Evolutionary conservation across 2,329 filamentous ascomycete genomes (phyloP).

Genomic region (Penicillium griseofulvum): DNA sequence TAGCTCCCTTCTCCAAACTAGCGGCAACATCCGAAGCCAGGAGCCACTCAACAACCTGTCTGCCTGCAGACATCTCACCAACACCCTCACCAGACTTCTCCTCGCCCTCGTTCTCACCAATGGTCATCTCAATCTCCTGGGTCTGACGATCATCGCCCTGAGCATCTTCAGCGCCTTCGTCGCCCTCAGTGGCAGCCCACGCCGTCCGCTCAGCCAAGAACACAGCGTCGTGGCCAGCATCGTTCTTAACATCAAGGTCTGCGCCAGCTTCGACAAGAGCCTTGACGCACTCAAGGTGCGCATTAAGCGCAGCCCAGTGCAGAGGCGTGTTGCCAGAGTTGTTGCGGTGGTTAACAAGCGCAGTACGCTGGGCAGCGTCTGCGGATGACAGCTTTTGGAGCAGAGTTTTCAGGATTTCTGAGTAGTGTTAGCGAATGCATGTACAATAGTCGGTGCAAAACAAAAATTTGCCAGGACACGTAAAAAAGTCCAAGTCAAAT

Average conservation of each 20-base stretch:
- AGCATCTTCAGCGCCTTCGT: constrained; percentile 18
- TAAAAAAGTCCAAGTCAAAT: not conserved
- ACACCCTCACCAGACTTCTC: constrained; percentile 11
- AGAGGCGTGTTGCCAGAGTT: constrained; percentile 83
- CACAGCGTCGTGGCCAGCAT: constrained; percentile 76
- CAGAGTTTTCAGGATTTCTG: constrained; percentile 50
- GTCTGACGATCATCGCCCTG: constrained; percentile 18
- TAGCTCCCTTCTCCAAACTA: constrained; percentile 34
- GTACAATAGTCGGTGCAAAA: no score
- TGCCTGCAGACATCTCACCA: constrained; percentile 34
- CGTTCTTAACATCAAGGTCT: constrained; percentile 74
- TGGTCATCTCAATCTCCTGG: constrained; percentile 27
- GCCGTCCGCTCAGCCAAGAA: constrained; percentile 71
- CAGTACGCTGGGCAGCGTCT: constrained; percentile 19
- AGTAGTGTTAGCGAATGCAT: not conserved
- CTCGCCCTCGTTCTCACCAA: constrained; percentile 21
- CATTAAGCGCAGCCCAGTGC: constrained; percentile 91
- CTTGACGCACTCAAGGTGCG: constrained; percentile 78
- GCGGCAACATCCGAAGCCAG: constrained; percentile 38
- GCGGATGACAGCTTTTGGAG: constrained; percentile 40
- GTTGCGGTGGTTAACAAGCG: constrained; percentile 59
- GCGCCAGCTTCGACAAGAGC: constrained; percentile 73
- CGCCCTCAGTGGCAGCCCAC: constrained; percentile 58
- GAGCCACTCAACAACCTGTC: constrained; percentile 45
- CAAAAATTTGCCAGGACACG: not conserved